Percentiles rank a stretch among this genome's conserved stretches.
These are phyloP conservation scores for Pelargonium fulgidum DNA, from an alignment of 441 rosid species.

Conservation along the genomic window DNA sequence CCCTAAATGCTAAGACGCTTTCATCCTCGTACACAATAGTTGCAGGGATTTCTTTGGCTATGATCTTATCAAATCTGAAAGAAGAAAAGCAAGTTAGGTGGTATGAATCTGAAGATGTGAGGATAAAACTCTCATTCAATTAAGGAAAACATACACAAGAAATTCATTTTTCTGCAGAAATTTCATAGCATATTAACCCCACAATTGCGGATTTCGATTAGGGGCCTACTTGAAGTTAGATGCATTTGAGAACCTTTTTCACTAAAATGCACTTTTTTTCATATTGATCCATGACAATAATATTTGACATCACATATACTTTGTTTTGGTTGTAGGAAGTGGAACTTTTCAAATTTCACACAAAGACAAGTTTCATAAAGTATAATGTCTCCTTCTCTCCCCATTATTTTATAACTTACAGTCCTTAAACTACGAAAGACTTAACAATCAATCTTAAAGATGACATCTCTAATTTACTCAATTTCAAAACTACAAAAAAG, in stretches of 20 bases:
- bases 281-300: not conserved
- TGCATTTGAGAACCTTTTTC: not conserved
- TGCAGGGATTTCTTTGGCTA: conserved; percentile 79
- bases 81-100: not conserved
- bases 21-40: conserved; percentile 84
- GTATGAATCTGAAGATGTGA: not conserved
- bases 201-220: not conserved
- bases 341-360: not conserved
- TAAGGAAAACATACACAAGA: not conserved
- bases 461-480: not conserved
- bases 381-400: not conserved
- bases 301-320: not conserved
- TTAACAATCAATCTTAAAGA: not conserved
- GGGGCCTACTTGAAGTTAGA: not conserved
- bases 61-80: conserved; percentile 78
- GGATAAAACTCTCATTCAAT: not conserved
- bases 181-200: not conserved
- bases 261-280: not conserved
- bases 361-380: not conserved
- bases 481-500: not conserved
- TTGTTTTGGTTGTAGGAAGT: not conserved
- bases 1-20: conserved; percentile 75
- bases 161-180: not conserved
- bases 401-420: not conserved
- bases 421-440: not conserved